Evolutionary conservation across 768 basidiomycete species (phyloP).

Genomic region (Hydnomerulius pinastri): DNA sequence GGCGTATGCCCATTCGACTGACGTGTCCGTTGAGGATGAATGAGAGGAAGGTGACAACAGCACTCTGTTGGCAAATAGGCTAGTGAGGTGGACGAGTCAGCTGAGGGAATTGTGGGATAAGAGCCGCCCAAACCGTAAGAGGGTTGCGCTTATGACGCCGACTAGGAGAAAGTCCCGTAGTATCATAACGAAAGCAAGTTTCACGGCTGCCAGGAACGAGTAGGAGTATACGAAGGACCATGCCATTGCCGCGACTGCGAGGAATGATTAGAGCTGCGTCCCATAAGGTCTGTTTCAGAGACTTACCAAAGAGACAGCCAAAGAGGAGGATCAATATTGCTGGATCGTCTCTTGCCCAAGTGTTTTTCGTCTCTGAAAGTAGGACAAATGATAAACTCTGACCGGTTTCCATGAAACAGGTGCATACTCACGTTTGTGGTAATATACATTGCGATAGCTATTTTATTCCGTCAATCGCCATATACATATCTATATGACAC

Average conservation of each 20-base stretch:
- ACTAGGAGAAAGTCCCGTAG: constrained; percentile 84
- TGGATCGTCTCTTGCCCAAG: constrained; percentile 97
- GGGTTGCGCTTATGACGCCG: constrained; percentile 72
- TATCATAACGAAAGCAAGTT: constrained; percentile 79
- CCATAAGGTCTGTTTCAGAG: too few species aligned
- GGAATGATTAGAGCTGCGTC: background rate
- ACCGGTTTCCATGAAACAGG: background rate
- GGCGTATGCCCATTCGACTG: constrained; percentile 90
- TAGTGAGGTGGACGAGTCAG: constrained; percentile 28
- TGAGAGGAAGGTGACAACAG: constrained; percentile 74
- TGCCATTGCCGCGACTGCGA: constrained; percentile 71
- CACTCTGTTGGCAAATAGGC: constrained; percentile 72
- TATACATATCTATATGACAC: background rate
- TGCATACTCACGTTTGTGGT: constrained; percentile 81
- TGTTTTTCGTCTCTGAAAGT: constrained; percentile 89
- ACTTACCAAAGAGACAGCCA: constrained; percentile 76
- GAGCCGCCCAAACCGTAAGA: constrained; percentile 61
- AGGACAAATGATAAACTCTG: background rate
- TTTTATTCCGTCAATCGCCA: constrained; percentile 14
- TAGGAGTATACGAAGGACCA: constrained; percentile 88
- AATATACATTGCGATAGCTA: constrained; percentile 95
- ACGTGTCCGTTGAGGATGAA: constrained; percentile 66
- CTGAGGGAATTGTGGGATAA: constrained; percentile 5
- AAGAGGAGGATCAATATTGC: constrained; percentile 88
- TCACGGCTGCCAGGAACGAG: constrained; percentile 52